Evolutionary conservation across 2,329 filamentous ascomycete genomes (phyloP), one percentile per base, ranked within the genome.

Genomic region (Huntiella decipiens): DNA sequence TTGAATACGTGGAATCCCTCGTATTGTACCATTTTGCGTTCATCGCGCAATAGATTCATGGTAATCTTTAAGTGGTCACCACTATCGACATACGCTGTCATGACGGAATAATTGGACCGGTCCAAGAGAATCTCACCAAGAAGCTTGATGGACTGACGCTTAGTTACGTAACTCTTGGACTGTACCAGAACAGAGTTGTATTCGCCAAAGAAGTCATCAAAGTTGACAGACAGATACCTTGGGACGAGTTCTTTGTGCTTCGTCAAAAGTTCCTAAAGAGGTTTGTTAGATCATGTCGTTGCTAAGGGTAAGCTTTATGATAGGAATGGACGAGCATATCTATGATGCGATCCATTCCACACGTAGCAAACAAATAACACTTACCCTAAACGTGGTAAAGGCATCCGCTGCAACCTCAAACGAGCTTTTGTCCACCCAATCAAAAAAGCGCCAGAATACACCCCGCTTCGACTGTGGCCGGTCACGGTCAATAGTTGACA

Each of bases 1-100:
- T 98, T 98, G 72, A 98, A 98, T 37, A 98, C 88, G 60, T 98
- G 91, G 61, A 98, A 98, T 5, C 87, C 91, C 61, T 98, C 91
- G 60, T 98, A 98, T 63, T 96, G 91, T 51, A 98, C 91, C 87
- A 98, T 98, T 62, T 93, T 91, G 54, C 88, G 77, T 61, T 96
- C 88, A 60, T 96, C 91, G 54, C 86, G 79, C 51, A 98, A 67
- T 50, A 98, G 70, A 61, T 93, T 96, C 91, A 98, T 98, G 66
- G 87, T 91, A 52, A 96, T 82, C 66, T 98, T 98, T 54, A 98
- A 73, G 58, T 98, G 87, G 59, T 96, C 88, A 50, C 87, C 87
- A 42, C 82, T 79, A 60, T 94, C 87, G 49, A 98, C 91, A 59
- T 96, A 98, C 51, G 82, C 77, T 48, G 88, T 96, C 91, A 98